Evolutionary conservation across 306 rosid genomes (phyloP), one percentile per base, ranked within the genome.

Genomic region (Ormosia emarginata): DNA sequence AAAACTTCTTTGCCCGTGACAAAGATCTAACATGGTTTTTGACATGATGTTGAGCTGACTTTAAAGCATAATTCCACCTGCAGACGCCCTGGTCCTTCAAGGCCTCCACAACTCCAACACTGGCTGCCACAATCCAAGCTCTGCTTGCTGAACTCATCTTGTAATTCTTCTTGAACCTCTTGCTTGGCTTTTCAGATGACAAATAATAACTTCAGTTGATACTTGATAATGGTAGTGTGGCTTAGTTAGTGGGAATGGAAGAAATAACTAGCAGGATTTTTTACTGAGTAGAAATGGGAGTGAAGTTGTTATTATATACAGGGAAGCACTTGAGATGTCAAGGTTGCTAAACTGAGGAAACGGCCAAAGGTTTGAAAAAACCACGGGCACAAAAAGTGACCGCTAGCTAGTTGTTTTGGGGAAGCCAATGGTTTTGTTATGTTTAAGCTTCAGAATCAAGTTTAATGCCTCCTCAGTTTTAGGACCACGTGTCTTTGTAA

Each of bases 61-160:
- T 87, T 49, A 89, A 36, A 5, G 76, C 72, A 71, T 40, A 37
- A 12, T 86, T 91, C 91, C 87, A 84, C 30, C 89, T 79, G 67
- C 91, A 89, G 15, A 91, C 40, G 1, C 90, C 93, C 49, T 89
- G 91, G 29, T 89, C 93, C 71, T 88, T 86, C 87, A 87, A 79
- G 63, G 86, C 86, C 46, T 85, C 88, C 17, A 85, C 85, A 77
- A 70, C 78, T 32, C 86, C 88, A 85, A 85, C 80, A 72, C 86
- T 85, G 0, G 81, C 62, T 71, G 88, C 88, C 50, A 85, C 85
- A n/a, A 39, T 56, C 88, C 86, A 85, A 64, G 67, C 55, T 72
- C 34, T 81, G 49, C 68, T 52, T 34, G 43, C 18, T 81, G 82
- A 77, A 62, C 86, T 30, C 82, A 83, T 70, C 8, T 1, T 63